Conservation (phyloP, 805 yeast species). For the Kazachstania bromeliacearum region DNA sequence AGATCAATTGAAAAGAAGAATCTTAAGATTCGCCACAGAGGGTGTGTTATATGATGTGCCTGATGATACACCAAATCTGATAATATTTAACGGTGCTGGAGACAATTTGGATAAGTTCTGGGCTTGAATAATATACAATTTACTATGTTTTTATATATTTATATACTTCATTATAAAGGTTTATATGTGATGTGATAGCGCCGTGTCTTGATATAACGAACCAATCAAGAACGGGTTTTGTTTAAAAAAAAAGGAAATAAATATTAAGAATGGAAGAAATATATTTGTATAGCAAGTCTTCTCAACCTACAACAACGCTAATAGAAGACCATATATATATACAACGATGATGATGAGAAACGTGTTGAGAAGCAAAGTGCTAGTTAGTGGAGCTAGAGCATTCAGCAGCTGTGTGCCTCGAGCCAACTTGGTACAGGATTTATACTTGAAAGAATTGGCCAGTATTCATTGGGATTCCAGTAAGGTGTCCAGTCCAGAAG, state of each 20-base stretch:
- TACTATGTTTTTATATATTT: no score
- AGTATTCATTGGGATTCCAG: background rate
- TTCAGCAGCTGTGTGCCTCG: background rate
- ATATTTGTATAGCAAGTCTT: no score
- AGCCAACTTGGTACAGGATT: constrained; percentile 59
- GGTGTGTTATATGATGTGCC: constrained; percentile 51
- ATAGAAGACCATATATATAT: no score
- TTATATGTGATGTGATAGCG: no score
- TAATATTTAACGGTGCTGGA: constrained; percentile 77
- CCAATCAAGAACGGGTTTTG: no score
- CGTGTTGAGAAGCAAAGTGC: background rate
- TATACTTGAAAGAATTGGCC: constrained; percentile 70
- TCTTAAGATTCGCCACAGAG: constrained; percentile 58
- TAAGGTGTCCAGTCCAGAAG: constrained; percentile 1
- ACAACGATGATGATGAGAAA: background rate
- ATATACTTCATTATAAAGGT: no score
- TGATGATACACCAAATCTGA: constrained; percentile 61
- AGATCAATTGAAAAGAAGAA: constrained; percentile 61
- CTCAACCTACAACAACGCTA: no score
- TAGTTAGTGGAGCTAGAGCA: background rate
- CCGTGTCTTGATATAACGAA: no score
- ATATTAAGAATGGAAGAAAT: no score
- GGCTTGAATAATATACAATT: no score
- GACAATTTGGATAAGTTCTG: constrained; percentile 35
- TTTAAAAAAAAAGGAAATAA: no score